Evolutionary conservation across 192 early-diverging fungal genomes (phyloP), one percentile per base, ranked within the genome.

Genomic region (Diversispora epigaea): DNA sequence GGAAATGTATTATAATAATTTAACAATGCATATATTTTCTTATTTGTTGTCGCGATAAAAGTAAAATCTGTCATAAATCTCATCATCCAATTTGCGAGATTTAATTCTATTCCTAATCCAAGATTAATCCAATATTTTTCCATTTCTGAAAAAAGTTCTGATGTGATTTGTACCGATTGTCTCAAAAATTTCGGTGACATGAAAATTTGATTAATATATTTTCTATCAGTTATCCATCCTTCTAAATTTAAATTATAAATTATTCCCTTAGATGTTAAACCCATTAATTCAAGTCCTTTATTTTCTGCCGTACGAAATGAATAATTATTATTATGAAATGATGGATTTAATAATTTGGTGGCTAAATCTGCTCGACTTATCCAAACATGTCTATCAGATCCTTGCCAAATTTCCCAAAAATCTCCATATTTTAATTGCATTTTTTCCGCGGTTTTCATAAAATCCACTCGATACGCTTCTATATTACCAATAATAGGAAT

Each of bases 401-500:
- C 56, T 14, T 11, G 8, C 19, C 45, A 73, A 25, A 73, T 21
- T 22, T 73, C 71, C 9, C 19, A 73, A 45, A 45, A 32, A 46
- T 73, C 71, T 2, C 71, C 71, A 49, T 73, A 62, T 32, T 61
- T 45, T 62, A 21, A 22, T 21, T 47, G 57, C 4, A 62, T 8
- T 61, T 58, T 22, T 3, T n/a, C 25, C 14, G 44, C 40, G 9
- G 11, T 56, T 61, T 45, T 14, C 7, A 17, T 14, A 25, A 19
- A 6, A 62, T 73, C 58, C 17, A 32, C 14, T 22, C 21, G 41
- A 32, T 43, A 43, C 6, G 19, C 15, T 41, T 43, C 15, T 3
- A 60, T 17, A 11, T 62, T 62, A 9, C 71, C 71, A n/a, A 73
- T 25, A 25, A 73, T 41, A 47, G 71, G 71, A 44, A 60, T 32